Conservation (phyloP, 352 stramenopile species). For the Phytopythium kandeliae region DNA sequence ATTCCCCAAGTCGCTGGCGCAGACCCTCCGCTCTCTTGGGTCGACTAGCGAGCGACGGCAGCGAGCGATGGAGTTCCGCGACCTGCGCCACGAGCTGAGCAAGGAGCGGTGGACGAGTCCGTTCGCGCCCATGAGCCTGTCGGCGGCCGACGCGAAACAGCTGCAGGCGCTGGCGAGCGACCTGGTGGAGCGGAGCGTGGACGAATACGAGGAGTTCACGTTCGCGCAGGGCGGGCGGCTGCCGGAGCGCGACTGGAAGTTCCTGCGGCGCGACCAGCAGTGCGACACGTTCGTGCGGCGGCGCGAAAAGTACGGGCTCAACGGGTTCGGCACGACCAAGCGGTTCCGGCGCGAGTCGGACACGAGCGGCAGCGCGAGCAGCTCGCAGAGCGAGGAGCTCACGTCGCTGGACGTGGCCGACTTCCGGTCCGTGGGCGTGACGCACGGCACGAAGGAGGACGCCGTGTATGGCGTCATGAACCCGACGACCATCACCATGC, state of each 20-base stretch:
- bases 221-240: constrained; percentile 8
- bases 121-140: constrained; percentile 20
- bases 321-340: constrained; percentile 7
- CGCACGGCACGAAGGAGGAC: constrained; percentile 19
- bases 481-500: constrained; percentile 26
- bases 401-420: constrained; percentile 13
- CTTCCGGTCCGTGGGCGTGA: constrained; percentile 17
- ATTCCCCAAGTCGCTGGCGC: too few relatives aligned
- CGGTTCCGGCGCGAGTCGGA: constrained; percentile 6
- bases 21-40: too few relatives aligned
- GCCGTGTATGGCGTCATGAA: constrained; percentile 28
- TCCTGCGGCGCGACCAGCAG: constrained; percentile 56
- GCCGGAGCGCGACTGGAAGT: constrained; percentile 55
- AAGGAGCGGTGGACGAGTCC: constrained; percentile 7
- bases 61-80: constrained; percentile 3
- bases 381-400: constrained; percentile 17
- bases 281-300: constrained; percentile 8
- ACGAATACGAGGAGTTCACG: constrained; percentile 23
- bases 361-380: constrained; percentile 39
- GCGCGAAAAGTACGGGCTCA: constrained; percentile 5
- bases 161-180: constrained; percentile 30
- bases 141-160: constrained; percentile 41
- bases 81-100: constrained; percentile 6
- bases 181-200: constrained; percentile 32
- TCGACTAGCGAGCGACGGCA: neutral